Evolutionary conservation across 2,329 filamentous ascomycete species (phyloP).

Genomic region (Talaromyces sp.): DNA sequence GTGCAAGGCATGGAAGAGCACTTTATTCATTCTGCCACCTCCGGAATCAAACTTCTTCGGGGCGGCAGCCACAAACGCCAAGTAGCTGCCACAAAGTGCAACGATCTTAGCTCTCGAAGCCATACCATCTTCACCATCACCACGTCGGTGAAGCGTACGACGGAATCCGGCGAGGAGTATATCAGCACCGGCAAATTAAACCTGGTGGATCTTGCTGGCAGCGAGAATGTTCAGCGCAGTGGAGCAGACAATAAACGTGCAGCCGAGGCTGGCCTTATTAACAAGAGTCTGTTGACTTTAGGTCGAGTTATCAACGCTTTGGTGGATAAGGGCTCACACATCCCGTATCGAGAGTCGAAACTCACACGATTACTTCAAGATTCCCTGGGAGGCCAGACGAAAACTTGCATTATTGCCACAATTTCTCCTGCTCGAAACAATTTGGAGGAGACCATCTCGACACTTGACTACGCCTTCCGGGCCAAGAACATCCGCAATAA

Average conservation of each 20-base stretch:
- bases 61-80: conserved; percentile 89
- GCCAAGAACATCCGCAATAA: conserved; percentile 99
- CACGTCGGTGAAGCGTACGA: conserved; percentile 75
- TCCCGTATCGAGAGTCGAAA: conserved; percentile 90
- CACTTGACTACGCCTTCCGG: conserved; percentile 92
- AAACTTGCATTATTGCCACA: conserved; percentile 98
- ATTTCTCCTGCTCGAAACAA: conserved; percentile 93
- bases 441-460: conserved; percentile 95
- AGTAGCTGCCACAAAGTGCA: conserved; percentile 99
- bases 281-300: conserved; percentile 92
- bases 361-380: conserved; percentile 92
- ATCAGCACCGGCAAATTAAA: conserved; percentile 91
- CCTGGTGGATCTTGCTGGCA: conserved; percentile 91
- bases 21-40: conserved; percentile 77
- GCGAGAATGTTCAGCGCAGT: conserved; percentile 94
- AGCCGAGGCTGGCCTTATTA: conserved; percentile 91
- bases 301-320: conserved; percentile 96
- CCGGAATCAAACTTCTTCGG: conserved; percentile 84
- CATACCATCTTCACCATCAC: conserved; percentile 98
- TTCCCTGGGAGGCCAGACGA: conserved; percentile 88
- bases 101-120: conserved; percentile 92
- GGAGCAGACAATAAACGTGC: conserved; percentile 98
- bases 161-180: conserved; percentile 81
- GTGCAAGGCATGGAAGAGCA: conserved; percentile 98
- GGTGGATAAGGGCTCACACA: conserved; percentile 83